A percentile compares a stretch with the other conserved stretches of the same genome.
Evolutionary conservation across 2,329 filamentous ascomycete genomes (phyloP).

Genomic region (Sporothrix brunneoviolacea): DNA sequence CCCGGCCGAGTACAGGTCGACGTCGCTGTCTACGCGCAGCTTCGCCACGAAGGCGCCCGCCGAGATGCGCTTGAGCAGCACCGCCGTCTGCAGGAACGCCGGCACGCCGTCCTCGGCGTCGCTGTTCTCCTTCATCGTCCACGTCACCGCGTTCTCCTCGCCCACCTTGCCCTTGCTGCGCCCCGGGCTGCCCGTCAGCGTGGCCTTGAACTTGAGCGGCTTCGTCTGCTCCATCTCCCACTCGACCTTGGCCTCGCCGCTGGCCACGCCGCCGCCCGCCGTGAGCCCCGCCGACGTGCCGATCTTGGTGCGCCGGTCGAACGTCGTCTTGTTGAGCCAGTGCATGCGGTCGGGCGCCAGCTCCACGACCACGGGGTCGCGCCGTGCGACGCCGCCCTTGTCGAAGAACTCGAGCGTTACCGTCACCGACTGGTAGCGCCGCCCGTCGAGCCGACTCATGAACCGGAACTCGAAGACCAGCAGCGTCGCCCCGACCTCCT

Average conservation of each 20-base stretch:
- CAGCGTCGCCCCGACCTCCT: conserved; percentile 5
- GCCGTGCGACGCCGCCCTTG: neutral
- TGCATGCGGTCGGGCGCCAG: conserved; percentile 11
- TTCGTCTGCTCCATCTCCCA: conserved; percentile 12
- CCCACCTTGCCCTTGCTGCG: conserved; percentile 1
- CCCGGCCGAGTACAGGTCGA: neutral
- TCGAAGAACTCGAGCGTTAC: conserved; percentile 11
- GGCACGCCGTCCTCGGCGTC: conserved; percentile 9
- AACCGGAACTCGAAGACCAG: conserved; percentile 11
- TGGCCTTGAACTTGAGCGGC: conserved; percentile 7
- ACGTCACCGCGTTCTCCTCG: conserved; percentile 8
- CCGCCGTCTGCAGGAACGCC: conserved; percentile 13
- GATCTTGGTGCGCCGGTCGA: conserved; percentile 4
- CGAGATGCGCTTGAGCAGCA: conserved; percentile 2
- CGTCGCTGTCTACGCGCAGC: conserved; percentile 1
- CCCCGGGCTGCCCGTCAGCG: conserved; percentile 4
- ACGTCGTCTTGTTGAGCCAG: conserved; percentile 12
- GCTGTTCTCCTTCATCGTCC: conserved; percentile 11
- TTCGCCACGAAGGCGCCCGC: neutral
- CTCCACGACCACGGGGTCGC: conserved; percentile 1
- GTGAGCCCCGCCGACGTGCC: neutral
- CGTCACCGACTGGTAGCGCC: neutral
- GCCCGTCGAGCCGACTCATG: neutral
- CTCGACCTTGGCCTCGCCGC: neutral
- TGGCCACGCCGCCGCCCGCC: neutral